Evolutionary conservation across 208 protist species (phyloP).

Genomic region (Herpetomonas samuelpessoai): DNA sequence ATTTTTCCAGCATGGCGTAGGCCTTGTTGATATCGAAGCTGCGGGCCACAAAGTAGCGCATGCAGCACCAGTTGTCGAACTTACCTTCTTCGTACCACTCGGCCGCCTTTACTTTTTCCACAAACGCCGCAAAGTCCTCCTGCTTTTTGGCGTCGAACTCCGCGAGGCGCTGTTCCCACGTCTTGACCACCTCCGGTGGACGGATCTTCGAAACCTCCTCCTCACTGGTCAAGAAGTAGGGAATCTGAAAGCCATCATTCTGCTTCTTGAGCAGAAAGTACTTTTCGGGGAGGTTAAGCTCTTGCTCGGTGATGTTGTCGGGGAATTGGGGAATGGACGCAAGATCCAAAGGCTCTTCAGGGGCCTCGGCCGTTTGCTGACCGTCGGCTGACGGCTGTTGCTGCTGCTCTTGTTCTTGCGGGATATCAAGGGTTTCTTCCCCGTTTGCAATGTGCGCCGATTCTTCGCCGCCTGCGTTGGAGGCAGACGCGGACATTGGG

Average conservation of each 20-base stretch:
- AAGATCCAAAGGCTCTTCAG: not conserved
- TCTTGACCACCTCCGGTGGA: constrained; percentile 73
- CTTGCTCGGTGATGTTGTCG: constrained; percentile 10
- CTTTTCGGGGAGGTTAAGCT: constrained; percentile 40
- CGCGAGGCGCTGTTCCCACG: constrained; percentile 58
- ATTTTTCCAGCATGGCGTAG: constrained; percentile 61
- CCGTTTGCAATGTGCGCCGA: too few relatives aligned
- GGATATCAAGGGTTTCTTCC: too few relatives aligned
- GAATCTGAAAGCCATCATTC: constrained; percentile 78
- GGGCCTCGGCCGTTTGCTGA: too few relatives aligned
- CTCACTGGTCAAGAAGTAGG: constrained; percentile 63
- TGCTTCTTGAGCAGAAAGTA: constrained; percentile 70
- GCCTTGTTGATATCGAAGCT: constrained; percentile 65
- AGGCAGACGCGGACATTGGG: too few relatives aligned
- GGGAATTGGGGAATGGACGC: not conserved
- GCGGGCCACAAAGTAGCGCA: constrained; percentile 73
- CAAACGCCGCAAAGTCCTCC: constrained; percentile 26
- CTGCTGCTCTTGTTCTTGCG: not conserved
- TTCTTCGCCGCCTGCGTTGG: too few relatives aligned
- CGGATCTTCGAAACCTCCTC: constrained; percentile 56
- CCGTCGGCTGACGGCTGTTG: too few relatives aligned
- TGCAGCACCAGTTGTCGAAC: constrained; percentile 57
- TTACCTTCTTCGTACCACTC: constrained; percentile 56
- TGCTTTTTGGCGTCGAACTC: constrained; percentile 51
- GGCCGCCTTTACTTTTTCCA: constrained; percentile 31